A percentile compares a stretch with the other conserved stretches of the same genome.
These are phyloP conservation scores for Trifolium pratense DNA, from an alignment of 306 rosid genomes.

Conservation along the genomic window DNA sequence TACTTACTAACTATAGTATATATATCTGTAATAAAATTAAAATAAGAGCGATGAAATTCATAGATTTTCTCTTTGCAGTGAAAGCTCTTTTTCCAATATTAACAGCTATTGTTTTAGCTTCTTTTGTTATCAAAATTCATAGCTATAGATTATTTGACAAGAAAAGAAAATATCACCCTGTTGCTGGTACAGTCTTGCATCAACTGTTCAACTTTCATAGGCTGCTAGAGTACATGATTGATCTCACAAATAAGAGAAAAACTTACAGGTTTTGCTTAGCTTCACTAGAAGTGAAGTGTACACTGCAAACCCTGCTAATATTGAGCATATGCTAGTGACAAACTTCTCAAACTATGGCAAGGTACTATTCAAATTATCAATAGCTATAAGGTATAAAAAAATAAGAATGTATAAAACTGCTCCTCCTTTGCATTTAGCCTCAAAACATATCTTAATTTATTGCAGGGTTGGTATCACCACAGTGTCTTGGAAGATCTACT, in stretches of 20 bases:
- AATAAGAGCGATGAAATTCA: background rate
- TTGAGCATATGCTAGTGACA: slow-evolving; percentile 58
- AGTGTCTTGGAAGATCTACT: slow-evolving; percentile 59
- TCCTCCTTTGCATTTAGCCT: no score
- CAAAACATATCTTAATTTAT: background rate
- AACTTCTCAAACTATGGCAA: slow-evolving; percentile 20
- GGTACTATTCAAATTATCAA: background rate
- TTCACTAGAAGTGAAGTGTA: slow-evolving; percentile 60
- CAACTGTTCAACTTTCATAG: slow-evolving; percentile 24
- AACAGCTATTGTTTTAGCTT: background rate
- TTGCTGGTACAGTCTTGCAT: slow-evolving; percentile 10
- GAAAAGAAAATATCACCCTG: slow-evolving; percentile 6
- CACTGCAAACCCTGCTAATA: slow-evolving; percentile 68
- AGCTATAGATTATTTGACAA: background rate
- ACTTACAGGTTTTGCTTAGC: slow-evolving; percentile 64
- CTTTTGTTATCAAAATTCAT: background rate
- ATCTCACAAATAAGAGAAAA: slow-evolving; percentile 52
- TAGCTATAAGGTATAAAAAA: no score
- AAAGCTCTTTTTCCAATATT: background rate
- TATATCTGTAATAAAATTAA: background rate
- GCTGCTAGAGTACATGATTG: slow-evolving; percentile 35
- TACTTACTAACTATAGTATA: no score
- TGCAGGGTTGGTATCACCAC: slow-evolving; percentile 63
- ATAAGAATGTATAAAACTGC: no score
- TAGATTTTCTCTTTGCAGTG: slow-evolving; percentile 5